Conservation (phyloP, 2,329 filamentous ascomycete species). For the Fusarium odoratissimum region DNA sequence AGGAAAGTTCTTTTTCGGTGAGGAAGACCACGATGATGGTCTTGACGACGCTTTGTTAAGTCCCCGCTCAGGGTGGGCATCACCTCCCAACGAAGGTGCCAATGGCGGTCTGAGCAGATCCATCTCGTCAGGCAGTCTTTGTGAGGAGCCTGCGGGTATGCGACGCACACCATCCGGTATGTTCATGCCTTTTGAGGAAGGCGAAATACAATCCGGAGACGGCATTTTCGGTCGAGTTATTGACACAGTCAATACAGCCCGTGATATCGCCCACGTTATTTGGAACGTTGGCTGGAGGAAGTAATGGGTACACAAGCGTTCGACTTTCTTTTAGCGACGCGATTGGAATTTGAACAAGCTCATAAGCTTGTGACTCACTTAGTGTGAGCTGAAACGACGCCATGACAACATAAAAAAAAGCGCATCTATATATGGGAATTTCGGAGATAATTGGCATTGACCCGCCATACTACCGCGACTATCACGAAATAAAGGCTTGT, state of each 20-base stretch:
- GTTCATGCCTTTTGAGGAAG: slow-evolving; percentile 89
- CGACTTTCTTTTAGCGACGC: slow-evolving; percentile 26
- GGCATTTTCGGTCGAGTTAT: slow-evolving; percentile 83
- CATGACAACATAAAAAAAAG: slow-evolving; percentile 31
- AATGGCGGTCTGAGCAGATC: slow-evolving; percentile 57
- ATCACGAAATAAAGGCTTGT: slow-evolving; percentile 9
- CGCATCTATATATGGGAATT: slow-evolving; percentile 33
- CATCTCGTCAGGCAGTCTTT: slow-evolving; percentile 61
- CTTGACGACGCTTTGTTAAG: slow-evolving; percentile 52
- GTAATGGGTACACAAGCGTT: slow-evolving; percentile 48
- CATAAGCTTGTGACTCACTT: slow-evolving; percentile 30
- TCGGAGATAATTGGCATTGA: slow-evolving; percentile 19
- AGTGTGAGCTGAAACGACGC: slow-evolving; percentile 35
- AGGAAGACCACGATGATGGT: slow-evolving; percentile 69
- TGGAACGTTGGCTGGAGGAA: slow-evolving; percentile 77
- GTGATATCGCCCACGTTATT: slow-evolving; percentile 77
- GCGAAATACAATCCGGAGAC: slow-evolving; percentile 68
- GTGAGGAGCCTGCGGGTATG: slow-evolving; percentile 70
- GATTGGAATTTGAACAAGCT: slow-evolving; percentile 34
- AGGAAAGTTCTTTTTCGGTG: slow-evolving; percentile 70
- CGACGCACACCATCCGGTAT: slow-evolving; percentile 86
- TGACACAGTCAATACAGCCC: slow-evolving; percentile 81
- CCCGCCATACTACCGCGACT: slow-evolving; percentile 16
- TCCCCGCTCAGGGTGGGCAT: slow-evolving; percentile 49
- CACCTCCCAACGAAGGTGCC: slow-evolving; percentile 40